phyloP scores from a whole-genome alignment of 352 stramenopile genomes.

The Phytophthora parvispora region DNA sequence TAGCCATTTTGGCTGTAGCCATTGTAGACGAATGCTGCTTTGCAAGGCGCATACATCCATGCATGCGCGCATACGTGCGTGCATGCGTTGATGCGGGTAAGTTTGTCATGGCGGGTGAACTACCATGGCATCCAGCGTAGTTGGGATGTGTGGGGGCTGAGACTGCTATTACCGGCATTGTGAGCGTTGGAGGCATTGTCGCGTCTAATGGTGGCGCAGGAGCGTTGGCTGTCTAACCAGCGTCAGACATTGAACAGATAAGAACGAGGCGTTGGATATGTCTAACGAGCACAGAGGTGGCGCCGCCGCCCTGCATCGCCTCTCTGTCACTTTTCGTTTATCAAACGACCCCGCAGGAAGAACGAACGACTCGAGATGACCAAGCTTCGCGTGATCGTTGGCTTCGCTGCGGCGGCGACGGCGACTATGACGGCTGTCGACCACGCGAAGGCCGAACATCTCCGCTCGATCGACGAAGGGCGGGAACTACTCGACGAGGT shows the following conservation, averaged over 20 bases:
- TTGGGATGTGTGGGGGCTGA: constrained; percentile 1
- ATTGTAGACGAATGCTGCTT: not conserved
- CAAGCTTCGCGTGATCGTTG: constrained; percentile 20
- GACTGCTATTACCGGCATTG: constrained; percentile 9
- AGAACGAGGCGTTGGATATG: constrained; percentile 20
- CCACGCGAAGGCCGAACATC: constrained; percentile 6
- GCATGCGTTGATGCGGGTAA: not conserved
- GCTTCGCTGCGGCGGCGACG: constrained; percentile 7
- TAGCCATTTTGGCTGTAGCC: not conserved
- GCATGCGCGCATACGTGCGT: too few relatives aligned
- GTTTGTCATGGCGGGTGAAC: not conserved
- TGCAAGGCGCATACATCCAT: too few relatives aligned
- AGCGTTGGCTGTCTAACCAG: not conserved
- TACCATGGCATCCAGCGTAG: not conserved
- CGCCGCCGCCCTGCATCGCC: not conserved
- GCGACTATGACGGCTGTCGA: constrained; percentile 17
- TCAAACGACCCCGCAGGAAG: not conserved
- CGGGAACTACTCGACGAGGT: constrained; percentile 5
- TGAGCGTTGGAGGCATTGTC: constrained; percentile 2
- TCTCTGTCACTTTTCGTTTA: constrained; percentile 20
- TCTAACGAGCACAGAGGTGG: not conserved
- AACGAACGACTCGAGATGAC: constrained; percentile 10
- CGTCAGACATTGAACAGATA: constrained; percentile 12
- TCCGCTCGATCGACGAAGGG: constrained; percentile 1
- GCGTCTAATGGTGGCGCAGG: not conserved